These are phyloP conservation scores for Geosmithia morbida DNA, from an alignment of 2,329 filamentous ascomycete species.

Conservation along the genomic window DNA sequence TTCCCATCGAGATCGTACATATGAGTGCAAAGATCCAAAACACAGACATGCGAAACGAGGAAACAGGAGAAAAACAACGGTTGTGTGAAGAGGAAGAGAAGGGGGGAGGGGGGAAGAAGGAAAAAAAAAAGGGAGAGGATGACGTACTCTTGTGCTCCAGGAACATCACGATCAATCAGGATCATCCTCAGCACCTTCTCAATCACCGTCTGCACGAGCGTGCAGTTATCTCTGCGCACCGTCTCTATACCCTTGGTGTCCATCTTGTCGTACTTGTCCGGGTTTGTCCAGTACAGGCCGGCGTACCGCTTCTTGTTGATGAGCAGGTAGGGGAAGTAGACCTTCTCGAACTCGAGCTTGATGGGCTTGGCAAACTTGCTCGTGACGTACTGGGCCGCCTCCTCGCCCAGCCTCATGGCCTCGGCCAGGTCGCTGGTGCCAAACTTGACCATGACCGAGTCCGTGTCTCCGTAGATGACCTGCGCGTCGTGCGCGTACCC, in stretches of 20 bases:
- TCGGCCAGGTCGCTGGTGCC: slow-evolving; percentile 75
- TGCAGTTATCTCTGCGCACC: slow-evolving; percentile 89
- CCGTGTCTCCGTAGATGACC: slow-evolving; percentile 97
- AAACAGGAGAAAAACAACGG: no score
- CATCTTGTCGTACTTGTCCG: slow-evolving; percentile 97
- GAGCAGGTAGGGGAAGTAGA: slow-evolving; percentile 92
- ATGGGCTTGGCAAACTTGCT: slow-evolving; percentile 91
- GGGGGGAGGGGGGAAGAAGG: neutral
- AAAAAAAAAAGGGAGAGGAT: slow-evolving; percentile 3
- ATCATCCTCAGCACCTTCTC: slow-evolving; percentile 95
- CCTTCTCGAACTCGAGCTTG: slow-evolving; percentile 98
- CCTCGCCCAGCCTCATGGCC: slow-evolving; percentile 89
- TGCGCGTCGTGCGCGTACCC: slow-evolving; percentile 90
- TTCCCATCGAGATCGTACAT: no score
- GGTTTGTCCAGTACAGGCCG: slow-evolving; percentile 92
- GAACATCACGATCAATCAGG: slow-evolving; percentile 80
- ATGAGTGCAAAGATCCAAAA: no score
- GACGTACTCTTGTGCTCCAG: slow-evolving; percentile 82
- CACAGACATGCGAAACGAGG: no score
- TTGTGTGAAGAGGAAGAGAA: no score
- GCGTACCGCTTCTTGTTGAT: slow-evolving; percentile 99
- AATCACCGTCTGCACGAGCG: slow-evolving; percentile 91
- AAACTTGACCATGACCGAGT: slow-evolving; percentile 99
- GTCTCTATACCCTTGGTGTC: slow-evolving; percentile 99
- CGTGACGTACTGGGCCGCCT: slow-evolving; percentile 80